Evolutionary conservation across 768 basidiomycete genomes (phyloP).

Genomic region (Holtermannia corniformis): DNA sequence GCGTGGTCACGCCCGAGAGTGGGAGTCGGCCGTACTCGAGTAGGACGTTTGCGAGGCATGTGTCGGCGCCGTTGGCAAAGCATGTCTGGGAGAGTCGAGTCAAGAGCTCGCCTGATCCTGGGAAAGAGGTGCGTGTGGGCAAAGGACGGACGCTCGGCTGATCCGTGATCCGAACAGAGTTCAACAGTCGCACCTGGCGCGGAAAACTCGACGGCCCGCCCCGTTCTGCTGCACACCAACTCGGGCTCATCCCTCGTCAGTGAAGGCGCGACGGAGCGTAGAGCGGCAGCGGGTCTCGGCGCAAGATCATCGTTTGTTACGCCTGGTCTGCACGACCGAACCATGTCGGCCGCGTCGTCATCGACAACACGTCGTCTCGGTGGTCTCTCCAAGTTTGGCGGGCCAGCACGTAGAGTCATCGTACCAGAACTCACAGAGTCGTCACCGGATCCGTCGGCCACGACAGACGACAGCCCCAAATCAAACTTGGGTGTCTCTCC

Average conservation of each 20-base stretch:
- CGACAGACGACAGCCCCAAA: background rate
- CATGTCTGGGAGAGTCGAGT: too few relatives aligned
- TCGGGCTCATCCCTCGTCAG: constrained; percentile 16
- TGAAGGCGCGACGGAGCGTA: background rate
- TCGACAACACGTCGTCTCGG: constrained; percentile 27
- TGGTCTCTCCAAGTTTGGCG: constrained; percentile 30
- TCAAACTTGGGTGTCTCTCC: background rate
- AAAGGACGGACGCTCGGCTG: background rate
- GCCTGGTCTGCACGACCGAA: constrained; percentile 25
- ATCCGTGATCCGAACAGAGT: background rate
- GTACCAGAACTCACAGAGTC: constrained; percentile 1
- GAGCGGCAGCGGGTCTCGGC: background rate
- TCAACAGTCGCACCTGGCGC: too few relatives aligned
- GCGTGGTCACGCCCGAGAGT: background rate
- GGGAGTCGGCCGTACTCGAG: background rate
- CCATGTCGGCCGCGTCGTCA: constrained; percentile 10
- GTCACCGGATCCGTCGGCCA: background rate
- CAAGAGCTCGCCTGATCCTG: background rate
- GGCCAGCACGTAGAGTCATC: constrained; percentile 28
- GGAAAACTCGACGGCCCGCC: constrained; percentile 17
- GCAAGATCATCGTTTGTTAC: constrained; percentile 13
- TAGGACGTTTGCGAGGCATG: background rate
- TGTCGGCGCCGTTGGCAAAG: background rate
- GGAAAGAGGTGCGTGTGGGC: background rate
- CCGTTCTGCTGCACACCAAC: constrained; percentile 16